Conservation (phyloP, 331 rosid species). For the Rosa hybrid region DNA sequence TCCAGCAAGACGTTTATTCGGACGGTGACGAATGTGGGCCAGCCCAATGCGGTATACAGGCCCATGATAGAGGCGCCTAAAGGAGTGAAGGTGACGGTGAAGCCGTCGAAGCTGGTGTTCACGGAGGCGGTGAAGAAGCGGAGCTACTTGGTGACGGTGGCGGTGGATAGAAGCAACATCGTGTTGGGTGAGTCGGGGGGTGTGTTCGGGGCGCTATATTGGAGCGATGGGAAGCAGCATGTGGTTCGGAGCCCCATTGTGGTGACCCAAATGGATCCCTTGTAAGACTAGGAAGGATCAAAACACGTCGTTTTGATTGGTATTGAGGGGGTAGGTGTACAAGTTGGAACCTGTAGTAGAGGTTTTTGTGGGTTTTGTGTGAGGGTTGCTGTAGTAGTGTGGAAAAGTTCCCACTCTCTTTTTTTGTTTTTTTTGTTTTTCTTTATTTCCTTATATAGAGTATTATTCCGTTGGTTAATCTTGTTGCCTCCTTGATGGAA, state of each 20-base stretch:
- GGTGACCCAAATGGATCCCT: constrained; percentile 64
- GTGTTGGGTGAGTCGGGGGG: constrained; percentile 67
- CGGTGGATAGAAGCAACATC: constrained; percentile 49
- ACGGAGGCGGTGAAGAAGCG: constrained; percentile 53
- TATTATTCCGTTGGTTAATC: not conserved
- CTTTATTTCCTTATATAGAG: not conserved
- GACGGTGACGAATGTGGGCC: constrained; percentile 75
- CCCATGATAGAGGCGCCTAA: constrained; percentile 53
- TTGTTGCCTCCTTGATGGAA: not conserved
- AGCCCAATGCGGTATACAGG: constrained; percentile 48
- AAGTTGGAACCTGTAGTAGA: constrained; percentile 7
- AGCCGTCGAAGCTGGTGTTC: constrained; percentile 70
- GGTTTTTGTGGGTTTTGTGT: not conserved
- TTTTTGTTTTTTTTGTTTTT: not conserved
- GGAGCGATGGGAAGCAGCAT: constrained; percentile 88
- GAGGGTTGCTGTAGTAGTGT: constrained; percentile 8
- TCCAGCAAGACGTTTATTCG: constrained; percentile 55
- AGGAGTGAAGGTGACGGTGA: constrained; percentile 71
- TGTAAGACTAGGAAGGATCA: constrained; percentile 30
- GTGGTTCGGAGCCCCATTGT: constrained; percentile 90
- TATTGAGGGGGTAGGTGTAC: not conserved
- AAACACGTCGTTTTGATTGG: constrained; percentile 52
- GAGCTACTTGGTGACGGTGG: constrained; percentile 59
- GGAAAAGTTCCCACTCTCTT: not conserved
- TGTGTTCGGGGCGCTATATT: constrained; percentile 71